Percentiles rank a stretch among this genome's conserved stretches.
phyloP scores from a whole-genome alignment of 1,139 yeast species.

The Kodamaea ohmeri region DNA sequence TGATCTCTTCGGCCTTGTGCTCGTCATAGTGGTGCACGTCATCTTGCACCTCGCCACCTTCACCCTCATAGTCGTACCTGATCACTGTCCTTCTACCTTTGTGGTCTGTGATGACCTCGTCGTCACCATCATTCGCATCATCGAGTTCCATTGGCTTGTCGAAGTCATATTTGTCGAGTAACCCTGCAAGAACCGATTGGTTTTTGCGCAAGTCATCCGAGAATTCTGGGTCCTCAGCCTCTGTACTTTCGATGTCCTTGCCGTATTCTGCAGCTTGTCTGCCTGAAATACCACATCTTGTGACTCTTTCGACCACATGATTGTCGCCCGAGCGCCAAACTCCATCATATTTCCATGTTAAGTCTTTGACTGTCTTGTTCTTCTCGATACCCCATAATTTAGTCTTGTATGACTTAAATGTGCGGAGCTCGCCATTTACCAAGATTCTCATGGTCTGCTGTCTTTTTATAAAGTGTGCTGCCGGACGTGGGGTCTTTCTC shows the following conservation, averaged over 20 bases:
- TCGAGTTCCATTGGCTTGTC: conserved; percentile 58
- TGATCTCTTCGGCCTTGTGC: conserved; percentile 18
- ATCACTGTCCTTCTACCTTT: conserved; percentile 41
- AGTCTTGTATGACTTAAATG: conserved; percentile 59
- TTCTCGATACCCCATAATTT: conserved; percentile 91
- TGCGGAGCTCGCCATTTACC: conserved; percentile 59
- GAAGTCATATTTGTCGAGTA: conserved; percentile 54
- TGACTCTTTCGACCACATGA: conserved; percentile 65
- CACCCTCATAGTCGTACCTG: conserved; percentile 38
- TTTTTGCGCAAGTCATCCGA: conserved; percentile 24
- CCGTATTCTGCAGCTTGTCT: conserved; percentile 21
- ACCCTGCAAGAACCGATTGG: conserved; percentile 49
- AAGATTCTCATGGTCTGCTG: conserved; percentile 64
- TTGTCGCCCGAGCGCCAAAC: conserved; percentile 84
- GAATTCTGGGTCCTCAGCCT: background rate
- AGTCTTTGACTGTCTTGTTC: conserved; percentile 55
- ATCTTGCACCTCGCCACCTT: conserved; percentile 26
- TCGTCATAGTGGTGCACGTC: conserved; percentile 20
- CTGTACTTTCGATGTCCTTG: conserved; percentile 11
- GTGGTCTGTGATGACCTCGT: conserved; percentile 50
- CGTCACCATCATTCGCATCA: conserved; percentile 35
- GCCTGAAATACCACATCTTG: conserved; percentile 13
- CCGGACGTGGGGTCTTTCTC: conserved; percentile 51
- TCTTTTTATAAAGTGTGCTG: conserved; percentile 36
- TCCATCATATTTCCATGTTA: conserved; percentile 65